Conservation (phyloP, 176 grass and related monocot species). For the Aegilops umbellulata region DNA sequence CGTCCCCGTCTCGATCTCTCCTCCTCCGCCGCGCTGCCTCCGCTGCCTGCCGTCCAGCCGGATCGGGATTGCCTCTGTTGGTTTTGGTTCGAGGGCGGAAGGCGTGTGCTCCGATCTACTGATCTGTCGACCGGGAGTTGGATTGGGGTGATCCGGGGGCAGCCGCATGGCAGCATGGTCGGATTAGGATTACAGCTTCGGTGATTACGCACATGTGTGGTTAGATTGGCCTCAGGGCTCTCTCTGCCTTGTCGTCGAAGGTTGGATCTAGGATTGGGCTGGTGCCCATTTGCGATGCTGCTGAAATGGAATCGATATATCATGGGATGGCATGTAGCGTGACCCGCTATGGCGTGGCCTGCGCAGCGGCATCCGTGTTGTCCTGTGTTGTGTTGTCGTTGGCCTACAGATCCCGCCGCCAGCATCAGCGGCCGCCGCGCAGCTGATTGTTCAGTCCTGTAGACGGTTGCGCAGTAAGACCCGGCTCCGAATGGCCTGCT, state of each 20-base stretch:
- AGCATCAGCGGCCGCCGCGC: neutral
- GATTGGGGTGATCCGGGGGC: neutral
- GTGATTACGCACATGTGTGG: neutral
- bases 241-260: neutral
- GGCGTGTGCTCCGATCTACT: conserved; percentile 13
- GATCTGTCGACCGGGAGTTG: neutral
- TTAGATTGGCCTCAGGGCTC: neutral
- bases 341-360: neutral
- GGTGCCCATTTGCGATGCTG: neutral
- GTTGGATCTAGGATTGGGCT: neutral
- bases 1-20: neutral
- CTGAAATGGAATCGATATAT: neutral
- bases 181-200: neutral
- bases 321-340: neutral
- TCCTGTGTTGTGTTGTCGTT: no score
- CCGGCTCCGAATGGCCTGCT: neutral
- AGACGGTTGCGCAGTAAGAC: no score
- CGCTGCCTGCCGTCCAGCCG: no score
- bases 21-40: neutral
- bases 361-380: neutral
- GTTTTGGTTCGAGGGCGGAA: neutral
- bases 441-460: neutral
- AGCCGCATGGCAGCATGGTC: neutral
- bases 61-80: no score
- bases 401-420: no score